Conservation (phyloP, 441 rosid species). For the Rhodomyrtus psidioides region DNA sequence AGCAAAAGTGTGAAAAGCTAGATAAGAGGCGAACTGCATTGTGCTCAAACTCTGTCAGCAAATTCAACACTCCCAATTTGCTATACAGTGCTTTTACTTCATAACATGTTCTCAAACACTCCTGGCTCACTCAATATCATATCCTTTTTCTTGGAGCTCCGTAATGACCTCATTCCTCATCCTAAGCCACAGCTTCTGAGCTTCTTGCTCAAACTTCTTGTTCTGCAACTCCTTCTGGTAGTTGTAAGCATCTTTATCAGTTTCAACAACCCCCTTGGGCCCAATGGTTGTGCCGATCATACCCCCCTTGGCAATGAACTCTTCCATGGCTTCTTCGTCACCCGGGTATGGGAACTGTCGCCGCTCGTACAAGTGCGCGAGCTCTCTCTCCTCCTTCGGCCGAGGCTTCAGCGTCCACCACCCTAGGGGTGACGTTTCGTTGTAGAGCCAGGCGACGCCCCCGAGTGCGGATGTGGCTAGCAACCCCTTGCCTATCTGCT, state of each 20-base stretch:
- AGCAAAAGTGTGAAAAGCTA: background rate
- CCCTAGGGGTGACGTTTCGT: slow-evolving; percentile 74
- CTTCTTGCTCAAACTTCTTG: slow-evolving; percentile 58
- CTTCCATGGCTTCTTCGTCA: slow-evolving; percentile 79
- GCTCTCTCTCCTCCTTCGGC: slow-evolving; percentile 78
- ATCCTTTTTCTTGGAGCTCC: slow-evolving; percentile 76
- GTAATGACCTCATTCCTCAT: slow-evolving; percentile 81
- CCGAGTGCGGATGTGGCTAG: slow-evolving; percentile 56
- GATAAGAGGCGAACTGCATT: background rate
- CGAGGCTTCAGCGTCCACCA: slow-evolving; percentile 85
- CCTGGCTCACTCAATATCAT: slow-evolving; percentile 36
- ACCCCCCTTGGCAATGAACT: slow-evolving; percentile 70
- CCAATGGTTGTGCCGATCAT: slow-evolving; percentile 69
- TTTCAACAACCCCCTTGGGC: slow-evolving; percentile 54
- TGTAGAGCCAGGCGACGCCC: slow-evolving; percentile 63
- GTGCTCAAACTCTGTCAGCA: background rate
- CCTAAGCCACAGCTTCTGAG: slow-evolving; percentile 63
- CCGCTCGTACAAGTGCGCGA: slow-evolving; percentile 67
- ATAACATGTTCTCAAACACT: background rate
- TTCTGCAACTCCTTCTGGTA: slow-evolving; percentile 59
- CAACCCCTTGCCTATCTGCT: slow-evolving; percentile 68
- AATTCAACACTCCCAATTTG: background rate
- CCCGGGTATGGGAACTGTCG: slow-evolving; percentile 75
- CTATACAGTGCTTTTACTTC: background rate
- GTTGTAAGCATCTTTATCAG: slow-evolving; percentile 39